Conservation (phyloP, 148 eudicot species). For the Heliosperma pusillum region DNA sequence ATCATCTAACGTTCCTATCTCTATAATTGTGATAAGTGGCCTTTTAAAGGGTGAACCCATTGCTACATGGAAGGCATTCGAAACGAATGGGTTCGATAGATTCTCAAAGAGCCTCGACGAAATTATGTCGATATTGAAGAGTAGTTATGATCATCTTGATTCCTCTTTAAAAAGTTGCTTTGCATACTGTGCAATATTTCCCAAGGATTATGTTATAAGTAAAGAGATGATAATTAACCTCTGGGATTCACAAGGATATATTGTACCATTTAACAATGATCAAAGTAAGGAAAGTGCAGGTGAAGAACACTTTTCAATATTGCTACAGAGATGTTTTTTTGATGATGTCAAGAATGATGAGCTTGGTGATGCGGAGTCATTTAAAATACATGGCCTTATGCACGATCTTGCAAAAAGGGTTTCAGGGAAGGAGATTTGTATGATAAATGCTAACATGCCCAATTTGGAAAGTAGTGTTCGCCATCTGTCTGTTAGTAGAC, state of each 20-base stretch:
- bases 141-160: slow-evolving; percentile 17
- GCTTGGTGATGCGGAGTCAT: background rate
- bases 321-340: slow-evolving; percentile 19
- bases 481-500: background rate
- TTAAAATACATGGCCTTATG: slow-evolving; percentile 4
- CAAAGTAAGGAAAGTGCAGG: background rate
- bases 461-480: background rate
- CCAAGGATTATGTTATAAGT: slow-evolving; percentile 5
- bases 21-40: slow-evolving; percentile 16
- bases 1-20: slow-evolving; percentile 5
- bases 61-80: background rate
- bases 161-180: slow-evolving; percentile 14
- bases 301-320: background rate
- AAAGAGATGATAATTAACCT: too few relatives aligned
- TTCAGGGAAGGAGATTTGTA: background rate
- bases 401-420: slow-evolving; percentile 7
- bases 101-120: background rate
- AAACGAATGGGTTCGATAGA: slow-evolving; percentile 2
- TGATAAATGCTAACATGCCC: background rate
- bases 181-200: slow-evolving; percentile 17
- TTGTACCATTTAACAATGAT: background rate
- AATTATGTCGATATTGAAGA: slow-evolving; percentile 16
- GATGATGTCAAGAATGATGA: slow-evolving; percentile 4
- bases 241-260: slow-evolving; percentile 8
- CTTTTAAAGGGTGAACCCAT: slow-evolving; percentile 3